Evolutionary conservation across 345 rosid genomes (phyloP).

Genomic region (Eucalyptus paniculata): DNA sequence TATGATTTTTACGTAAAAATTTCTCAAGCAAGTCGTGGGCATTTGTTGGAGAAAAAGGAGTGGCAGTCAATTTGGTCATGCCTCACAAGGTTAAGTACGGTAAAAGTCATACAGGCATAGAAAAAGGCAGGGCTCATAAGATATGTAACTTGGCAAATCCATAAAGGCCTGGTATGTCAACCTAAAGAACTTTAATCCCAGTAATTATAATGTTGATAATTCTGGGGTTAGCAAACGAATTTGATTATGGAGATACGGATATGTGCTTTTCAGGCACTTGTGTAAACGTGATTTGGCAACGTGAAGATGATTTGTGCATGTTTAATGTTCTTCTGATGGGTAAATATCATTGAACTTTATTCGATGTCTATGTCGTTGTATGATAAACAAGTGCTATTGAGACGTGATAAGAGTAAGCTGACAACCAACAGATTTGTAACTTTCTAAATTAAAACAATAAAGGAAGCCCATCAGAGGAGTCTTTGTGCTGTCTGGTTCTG

Average conservation of each 20-base stretch:
- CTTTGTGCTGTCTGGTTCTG: neutral
- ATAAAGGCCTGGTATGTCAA: neutral
- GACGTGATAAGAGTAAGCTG: neutral
- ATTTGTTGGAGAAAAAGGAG: neutral
- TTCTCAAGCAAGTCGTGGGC: neutral
- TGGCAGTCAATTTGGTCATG: neutral
- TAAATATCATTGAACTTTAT: neutral
- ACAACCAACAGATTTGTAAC: neutral
- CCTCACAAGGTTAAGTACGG: neutral
- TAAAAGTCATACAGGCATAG: neutral
- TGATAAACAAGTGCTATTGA: neutral
- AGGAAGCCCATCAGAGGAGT: neutral
- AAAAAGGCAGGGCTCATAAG: neutral
- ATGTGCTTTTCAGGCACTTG: neutral
- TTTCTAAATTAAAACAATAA: neutral
- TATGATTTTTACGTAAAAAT: neutral
- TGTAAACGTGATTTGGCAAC: neutral
- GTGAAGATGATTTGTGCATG: neutral
- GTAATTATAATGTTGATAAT: neutral
- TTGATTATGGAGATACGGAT: neutral
- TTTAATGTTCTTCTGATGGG: neutral
- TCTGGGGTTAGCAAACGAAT: neutral
- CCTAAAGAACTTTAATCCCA: neutral
- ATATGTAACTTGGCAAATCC: neutral
- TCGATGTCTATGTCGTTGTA: neutral